phyloP scores from a whole-genome alignment of 106 monocot genomes.

The Gastrodia elata region DNA sequence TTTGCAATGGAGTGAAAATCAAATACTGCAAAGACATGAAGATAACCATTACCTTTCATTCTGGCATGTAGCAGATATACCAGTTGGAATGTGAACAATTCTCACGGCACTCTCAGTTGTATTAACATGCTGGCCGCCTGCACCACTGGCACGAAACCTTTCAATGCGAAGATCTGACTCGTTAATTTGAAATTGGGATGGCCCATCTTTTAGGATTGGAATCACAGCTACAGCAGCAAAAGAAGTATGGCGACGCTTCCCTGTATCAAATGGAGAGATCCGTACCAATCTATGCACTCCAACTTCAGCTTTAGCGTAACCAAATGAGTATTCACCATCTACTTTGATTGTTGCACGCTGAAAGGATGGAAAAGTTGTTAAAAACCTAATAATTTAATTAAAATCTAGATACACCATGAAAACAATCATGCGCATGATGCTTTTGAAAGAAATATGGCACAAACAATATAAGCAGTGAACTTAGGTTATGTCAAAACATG shows the following conservation, averaged over 20 bases:
- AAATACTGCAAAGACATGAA: not conserved
- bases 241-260: constrained; percentile 87
- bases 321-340: constrained; percentile 90
- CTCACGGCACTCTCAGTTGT: constrained; percentile 97
- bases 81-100: constrained; percentile 90
- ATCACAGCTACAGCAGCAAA: constrained; percentile 97
- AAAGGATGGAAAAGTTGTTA: constrained; percentile 5
- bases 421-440: not conserved
- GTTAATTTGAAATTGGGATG: constrained; percentile 70
- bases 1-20: not conserved
- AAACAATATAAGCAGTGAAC: not conserved
- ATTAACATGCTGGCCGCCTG: constrained; percentile 94
- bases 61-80: constrained; percentile 84
- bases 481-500: not conserved
- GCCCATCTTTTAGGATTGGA: constrained; percentile 62
- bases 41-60: constrained; percentile 73
- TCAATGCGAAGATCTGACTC: constrained; percentile 93
- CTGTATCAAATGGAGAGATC: constrained; percentile 98
- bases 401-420: not conserved
- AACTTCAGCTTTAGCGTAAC: constrained; percentile 96
- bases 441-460: not conserved
- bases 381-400: not conserved
- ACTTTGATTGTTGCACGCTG: constrained; percentile 93
- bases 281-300: constrained; percentile 92
- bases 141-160: constrained; percentile 85